phyloP scores from a whole-genome alignment of 1,284 basidiomycete species.

The Melampsora larici-populina region DNA sequence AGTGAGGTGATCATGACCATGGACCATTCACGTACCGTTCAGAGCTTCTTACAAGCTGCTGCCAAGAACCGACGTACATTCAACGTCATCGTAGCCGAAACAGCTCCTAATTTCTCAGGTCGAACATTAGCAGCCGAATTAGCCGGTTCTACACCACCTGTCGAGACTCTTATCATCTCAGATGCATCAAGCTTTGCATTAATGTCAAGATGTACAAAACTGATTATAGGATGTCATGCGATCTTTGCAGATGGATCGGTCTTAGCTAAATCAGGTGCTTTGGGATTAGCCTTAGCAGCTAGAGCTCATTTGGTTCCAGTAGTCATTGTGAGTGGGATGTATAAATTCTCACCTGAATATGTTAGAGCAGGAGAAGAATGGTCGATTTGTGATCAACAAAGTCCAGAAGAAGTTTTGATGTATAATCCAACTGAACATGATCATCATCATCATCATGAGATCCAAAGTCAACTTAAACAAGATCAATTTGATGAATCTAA shows the following conservation, averaged over 20 bases:
- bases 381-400: slow-evolving; percentile 24
- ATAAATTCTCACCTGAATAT: slow-evolving; percentile 30
- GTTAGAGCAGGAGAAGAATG: slow-evolving; percentile 28
- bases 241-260: slow-evolving; percentile 43
- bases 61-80: slow-evolving; percentile 30
- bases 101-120: slow-evolving; percentile 23
- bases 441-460: neutral
- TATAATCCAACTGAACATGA: neutral
- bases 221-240: slow-evolving; percentile 41
- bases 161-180: slow-evolving; percentile 22
- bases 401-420: slow-evolving; percentile 30
- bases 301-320: slow-evolving; percentile 31
- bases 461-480: neutral
- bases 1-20: slow-evolving; percentile 42
- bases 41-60: slow-evolving; percentile 38
- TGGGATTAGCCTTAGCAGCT: slow-evolving; percentile 31
- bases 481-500: neutral
- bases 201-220: slow-evolving; percentile 40
- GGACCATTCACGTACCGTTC: slow-evolving; percentile 37
- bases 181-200: slow-evolving; percentile 31
- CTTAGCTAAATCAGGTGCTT: slow-evolving; percentile 38
- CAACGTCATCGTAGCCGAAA: slow-evolving; percentile 41
- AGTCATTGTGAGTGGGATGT: slow-evolving; percentile 37
- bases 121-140: slow-evolving; percentile 19
- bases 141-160: slow-evolving; percentile 10